Evolutionary conservation across 192 early-diverging fungal genomes (phyloP), one percentile per base, ranked within the genome.

Genomic region (Podila epicladia): DNA sequence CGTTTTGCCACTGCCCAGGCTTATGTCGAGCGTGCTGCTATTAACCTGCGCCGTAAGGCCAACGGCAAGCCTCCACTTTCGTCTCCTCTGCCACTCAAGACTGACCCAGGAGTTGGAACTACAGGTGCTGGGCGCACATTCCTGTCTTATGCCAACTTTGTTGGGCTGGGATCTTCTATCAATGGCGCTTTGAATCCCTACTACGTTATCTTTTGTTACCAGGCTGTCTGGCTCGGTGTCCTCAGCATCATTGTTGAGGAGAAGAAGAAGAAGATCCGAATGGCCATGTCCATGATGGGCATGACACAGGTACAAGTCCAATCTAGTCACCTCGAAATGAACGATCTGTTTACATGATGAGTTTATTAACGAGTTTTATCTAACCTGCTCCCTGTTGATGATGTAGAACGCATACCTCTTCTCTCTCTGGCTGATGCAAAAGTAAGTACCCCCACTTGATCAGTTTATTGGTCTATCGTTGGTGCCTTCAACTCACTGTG

Each of bases 1-100:
- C 78, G 83, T 8, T 84, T 69, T 69, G 72, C 80, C 31, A 84
- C 83, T 5, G 70, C 79, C 20, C 83, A 84, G 72, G 77, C 71
- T 20, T 84, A 84, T 49, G 37, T 84, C 13, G 83, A 84, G 50
- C 76, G 83, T 53, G 83, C 83, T 9, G 69, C 77, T 0, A 76
- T 84, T 65, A 84, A 84, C n/a, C 24, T 82, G 28, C 76, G 70
- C 20, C 83, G 83, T 20, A 73, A 76, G 28, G 71, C 71, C 55
- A 79, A 71, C 60, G 63, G 66, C 22, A 69, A 67, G 31, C 48
- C 61, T 12, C 20, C 73, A 51, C 72, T 84, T 0, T 80, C 73
- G 1, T 80, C 83, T 5, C 83, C 83, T 28, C 38, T 84, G 15
- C 83, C 77, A 15, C 32, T 79, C 11, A 84, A 74, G 58, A 45